A percentile compares a stretch with the other conserved stretches of the same genome.
These are phyloP conservation scores for Penicillium sp. DNA, from an alignment of 2,329 filamentous ascomycete genomes.

Conservation along the genomic window DNA sequence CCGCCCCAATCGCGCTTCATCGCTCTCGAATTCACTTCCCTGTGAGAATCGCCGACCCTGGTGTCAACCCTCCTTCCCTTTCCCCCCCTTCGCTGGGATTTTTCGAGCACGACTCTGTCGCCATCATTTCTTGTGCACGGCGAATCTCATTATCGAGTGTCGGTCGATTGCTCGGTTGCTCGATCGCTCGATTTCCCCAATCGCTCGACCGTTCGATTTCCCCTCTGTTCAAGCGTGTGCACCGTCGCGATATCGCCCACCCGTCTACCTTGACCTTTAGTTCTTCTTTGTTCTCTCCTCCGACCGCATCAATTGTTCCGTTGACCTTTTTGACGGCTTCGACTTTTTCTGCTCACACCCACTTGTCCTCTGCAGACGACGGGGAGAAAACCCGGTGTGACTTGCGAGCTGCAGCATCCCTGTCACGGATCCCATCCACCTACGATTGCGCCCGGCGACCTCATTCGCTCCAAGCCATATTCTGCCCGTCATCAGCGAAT, in stretches of 20 bases:
- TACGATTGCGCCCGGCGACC: conserved; percentile 19
- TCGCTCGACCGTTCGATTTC: neutral
- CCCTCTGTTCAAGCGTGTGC: neutral
- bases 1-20: too few relatives aligned
- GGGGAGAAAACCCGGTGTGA: conserved; percentile 16
- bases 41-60: too few relatives aligned
- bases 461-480: conserved; percentile 26
- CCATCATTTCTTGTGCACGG: too few relatives aligned
- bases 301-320: neutral
- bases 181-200: neutral
- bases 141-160: too few relatives aligned
- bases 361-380: conserved; percentile 19
- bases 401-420: conserved; percentile 29
- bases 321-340: neutral
- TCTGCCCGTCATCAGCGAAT: conserved; percentile 27
- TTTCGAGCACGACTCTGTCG: too few relatives aligned
- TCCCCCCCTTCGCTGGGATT: too few relatives aligned
- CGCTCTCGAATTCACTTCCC: too few relatives aligned
- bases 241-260: too few relatives aligned
- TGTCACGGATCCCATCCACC: conserved; percentile 28
- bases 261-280: too few relatives aligned
- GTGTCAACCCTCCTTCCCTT: neutral
- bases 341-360: conserved; percentile 8
- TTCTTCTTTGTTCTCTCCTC: too few relatives aligned
- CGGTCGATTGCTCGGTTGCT: too few relatives aligned